Base-by-base conservation (phyloP, 139 green algal species). In the Closterium sp. region DNA sequence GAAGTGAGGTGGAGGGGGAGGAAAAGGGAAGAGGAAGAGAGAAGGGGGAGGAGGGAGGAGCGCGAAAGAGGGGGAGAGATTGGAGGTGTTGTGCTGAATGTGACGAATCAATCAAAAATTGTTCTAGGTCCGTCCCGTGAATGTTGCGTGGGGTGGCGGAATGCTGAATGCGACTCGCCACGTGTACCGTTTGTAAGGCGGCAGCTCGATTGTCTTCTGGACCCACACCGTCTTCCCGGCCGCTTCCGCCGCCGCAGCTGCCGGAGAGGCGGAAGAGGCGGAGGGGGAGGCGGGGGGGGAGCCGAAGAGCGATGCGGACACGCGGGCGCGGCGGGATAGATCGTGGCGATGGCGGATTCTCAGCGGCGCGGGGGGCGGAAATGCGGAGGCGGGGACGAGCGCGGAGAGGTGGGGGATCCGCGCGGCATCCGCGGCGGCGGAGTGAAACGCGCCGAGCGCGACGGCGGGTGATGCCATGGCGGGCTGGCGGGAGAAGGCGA, bases 191-290 rank as follows among this genome's bases (percentile, higher is more conserved):
- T 62, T 91, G 31, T 70, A 91, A 4, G 91, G 45, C 70, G 85
- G 85, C 29, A 93, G 86, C 70, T 91, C 42, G 28, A 93, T 93
- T 19, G 91, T 93, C 86, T 91, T 93, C 85, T 93, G 91, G 24
- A 93, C 1, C 91, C 91, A 93, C 84, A 86, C 86, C 27, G 86
- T 93, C 31, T 31, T 90, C 28, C 34, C 70, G 7, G 42, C 30
- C 24, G 32, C 89, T 28, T 92, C 89, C 27, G 89, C 34, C 27
- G 89, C 30, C 17, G 62, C 62, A 5, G 62, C 4, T 4, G 62
- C 17, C 62, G 10, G 17, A 5, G 62, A 79, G 62, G 62, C 62
- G 17, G 62, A 79, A 22, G 62, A 22, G 17, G 62, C 62, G 62
- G 62, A 79, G 62, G 62, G 13, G 62, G 62, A 27, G 62, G 62